These are phyloP conservation scores for Termitomyces sp. DNA, from an alignment of 768 basidiomycete genomes.

Conservation along the genomic window DNA sequence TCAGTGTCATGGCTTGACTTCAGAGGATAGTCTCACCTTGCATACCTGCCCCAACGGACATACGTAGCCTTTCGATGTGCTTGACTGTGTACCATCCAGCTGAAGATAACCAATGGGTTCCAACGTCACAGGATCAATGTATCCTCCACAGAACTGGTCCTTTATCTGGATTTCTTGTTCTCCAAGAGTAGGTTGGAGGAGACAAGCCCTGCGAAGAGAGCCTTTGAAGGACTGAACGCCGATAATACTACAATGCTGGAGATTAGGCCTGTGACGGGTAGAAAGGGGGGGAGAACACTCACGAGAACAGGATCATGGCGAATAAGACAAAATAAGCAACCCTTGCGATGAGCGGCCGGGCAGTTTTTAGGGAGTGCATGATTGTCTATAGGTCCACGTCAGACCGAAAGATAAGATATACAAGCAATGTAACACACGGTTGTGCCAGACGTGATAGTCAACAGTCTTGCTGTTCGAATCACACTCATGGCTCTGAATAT, in stretches of 20 bases:
- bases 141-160: constrained; percentile 75
- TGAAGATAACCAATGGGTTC: constrained; percentile 34
- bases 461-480: constrained; percentile 73
- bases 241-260: constrained; percentile 57
- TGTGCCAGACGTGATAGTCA: constrained; percentile 89
- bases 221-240: constrained; percentile 95
- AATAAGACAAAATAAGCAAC: constrained; percentile 92
- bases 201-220: constrained; percentile 67
- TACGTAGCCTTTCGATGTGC: constrained; percentile 72
- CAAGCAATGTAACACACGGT: constrained; percentile 49
- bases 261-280: background rate
- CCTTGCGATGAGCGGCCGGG: constrained; percentile 82
- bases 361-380: constrained; percentile 88
- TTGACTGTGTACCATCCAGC: constrained; percentile 22
- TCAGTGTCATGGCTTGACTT: background rate
- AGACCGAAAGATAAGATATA: background rate
- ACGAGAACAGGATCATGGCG: constrained; percentile 87
- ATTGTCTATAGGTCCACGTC: constrained; percentile 48
- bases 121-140: constrained; percentile 60
- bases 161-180: constrained; percentile 43
- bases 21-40: constrained; percentile 37
- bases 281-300: constrained; percentile 22
- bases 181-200: constrained; percentile 51
- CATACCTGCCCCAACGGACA: constrained; percentile 88
- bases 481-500: constrained; percentile 88